A percentile compares a stretch with the other conserved stretches of the same genome.
phyloP scores from a whole-genome alignment of 2,329 filamentous ascomycete genomes.

The Aureobasidium sp. region DNA sequence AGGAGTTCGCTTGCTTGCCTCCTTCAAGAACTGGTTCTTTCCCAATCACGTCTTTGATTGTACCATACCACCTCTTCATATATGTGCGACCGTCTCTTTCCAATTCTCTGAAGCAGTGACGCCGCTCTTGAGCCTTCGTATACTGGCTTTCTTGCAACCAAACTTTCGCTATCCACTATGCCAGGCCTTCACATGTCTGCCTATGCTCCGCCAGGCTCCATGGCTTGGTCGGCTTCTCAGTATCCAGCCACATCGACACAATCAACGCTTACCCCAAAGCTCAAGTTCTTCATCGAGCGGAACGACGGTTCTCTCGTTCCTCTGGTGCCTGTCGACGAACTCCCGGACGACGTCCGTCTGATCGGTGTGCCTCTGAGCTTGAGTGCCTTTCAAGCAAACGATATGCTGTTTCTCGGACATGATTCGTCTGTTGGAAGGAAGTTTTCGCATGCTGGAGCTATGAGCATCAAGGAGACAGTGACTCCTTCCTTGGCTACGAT shows the following conservation, averaged over 20 bases:
- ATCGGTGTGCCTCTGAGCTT: constrained; percentile 29
- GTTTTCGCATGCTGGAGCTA: constrained; percentile 11
- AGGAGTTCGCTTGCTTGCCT: not conserved
- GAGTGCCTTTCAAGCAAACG: constrained; percentile 21
- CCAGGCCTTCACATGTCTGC: not conserved
- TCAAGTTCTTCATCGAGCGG: constrained; percentile 31
- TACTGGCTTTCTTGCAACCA: not conserved
- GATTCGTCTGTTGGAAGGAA: constrained; percentile 17
- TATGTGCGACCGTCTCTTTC: not conserved
- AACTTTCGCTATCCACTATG: not conserved
- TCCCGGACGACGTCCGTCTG: constrained; percentile 31
- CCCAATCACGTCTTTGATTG: not conserved
- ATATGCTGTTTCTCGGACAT: constrained; percentile 24
- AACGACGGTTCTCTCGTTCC: constrained; percentile 28
- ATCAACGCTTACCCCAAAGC: not conserved
- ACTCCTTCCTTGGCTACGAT: constrained; percentile 3
- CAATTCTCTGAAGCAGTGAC: not conserved
- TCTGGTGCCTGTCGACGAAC: constrained; percentile 35
- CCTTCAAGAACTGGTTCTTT: not conserved
- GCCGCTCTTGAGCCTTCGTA: not conserved
- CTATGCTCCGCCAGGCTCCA: not conserved
- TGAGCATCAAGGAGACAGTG: constrained; percentile 17
- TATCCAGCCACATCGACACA: not conserved
- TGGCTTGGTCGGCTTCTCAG: not conserved
- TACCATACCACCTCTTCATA: not conserved